These are phyloP conservation scores for Sorghum bicolor DNA, from an alignment of 176 grass and related monocot species.

Conservation along the genomic window DNA sequence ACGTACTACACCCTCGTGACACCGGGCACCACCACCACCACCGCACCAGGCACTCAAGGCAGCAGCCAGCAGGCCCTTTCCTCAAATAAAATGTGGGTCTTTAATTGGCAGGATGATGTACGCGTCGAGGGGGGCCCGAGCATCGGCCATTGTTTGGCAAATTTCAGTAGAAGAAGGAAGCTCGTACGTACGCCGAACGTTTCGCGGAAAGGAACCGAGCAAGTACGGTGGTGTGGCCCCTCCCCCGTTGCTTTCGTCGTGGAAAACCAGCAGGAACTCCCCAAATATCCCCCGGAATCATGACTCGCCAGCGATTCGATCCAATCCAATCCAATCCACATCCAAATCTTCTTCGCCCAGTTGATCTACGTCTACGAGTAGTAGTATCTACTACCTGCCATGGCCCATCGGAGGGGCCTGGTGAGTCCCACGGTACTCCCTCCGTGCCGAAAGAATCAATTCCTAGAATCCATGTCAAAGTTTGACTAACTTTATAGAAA, in stretches of 20 bases:
- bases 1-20: background rate
- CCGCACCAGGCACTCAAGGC: no score
- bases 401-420: background rate
- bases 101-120: background rate
- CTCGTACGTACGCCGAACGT: background rate
- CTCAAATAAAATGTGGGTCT: background rate
- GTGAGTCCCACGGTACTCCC: slow-evolving; percentile 4
- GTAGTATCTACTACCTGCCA: background rate
- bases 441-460: no score
- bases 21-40: background rate
- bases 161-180: background rate
- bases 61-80: no score
- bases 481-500: no score
- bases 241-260: slow-evolving; percentile 15
- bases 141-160: background rate
- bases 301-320: background rate
- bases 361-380: background rate
- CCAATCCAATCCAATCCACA: slow-evolving; percentile 12
- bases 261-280: background rate
- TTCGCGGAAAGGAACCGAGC: background rate
- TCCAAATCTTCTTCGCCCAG: background rate
- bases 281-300: slow-evolving; percentile 23
- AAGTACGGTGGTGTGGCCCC: slow-evolving; percentile 1
- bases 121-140: background rate
- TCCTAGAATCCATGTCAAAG: no score